Percentiles rank a stretch among this genome's conserved stretches.
Evolutionary conservation across 192 early-diverging fungal genomes (phyloP).

Genomic region (Entophlyctis helioformis): DNA sequence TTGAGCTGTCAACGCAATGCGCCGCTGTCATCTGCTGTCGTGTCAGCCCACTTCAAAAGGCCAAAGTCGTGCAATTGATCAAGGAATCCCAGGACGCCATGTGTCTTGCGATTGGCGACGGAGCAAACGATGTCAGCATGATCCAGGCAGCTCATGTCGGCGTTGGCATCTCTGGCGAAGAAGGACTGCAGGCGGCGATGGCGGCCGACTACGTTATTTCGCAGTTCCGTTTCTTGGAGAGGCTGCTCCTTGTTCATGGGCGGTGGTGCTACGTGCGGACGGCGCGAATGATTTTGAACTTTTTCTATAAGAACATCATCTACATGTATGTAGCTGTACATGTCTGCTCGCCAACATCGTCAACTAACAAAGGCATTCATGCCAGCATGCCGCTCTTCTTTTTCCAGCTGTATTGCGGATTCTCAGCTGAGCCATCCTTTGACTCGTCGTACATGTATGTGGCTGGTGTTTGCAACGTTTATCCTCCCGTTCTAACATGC

Average conservation of each 20-base stretch:
- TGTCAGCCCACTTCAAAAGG: conserved; percentile 93
- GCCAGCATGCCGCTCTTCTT: conserved; percentile 70
- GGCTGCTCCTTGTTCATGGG: conserved; percentile 83
- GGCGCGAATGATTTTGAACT: conserved; percentile 77
- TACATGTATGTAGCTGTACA: conserved; percentile 32
- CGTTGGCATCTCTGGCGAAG: conserved; percentile 86
- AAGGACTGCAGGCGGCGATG: conserved; percentile 90
- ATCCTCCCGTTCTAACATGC: neutral
- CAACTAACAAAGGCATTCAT: neutral
- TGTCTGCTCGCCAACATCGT: no score
- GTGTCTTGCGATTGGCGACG: conserved; percentile 90
- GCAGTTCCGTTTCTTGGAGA: conserved; percentile 76
- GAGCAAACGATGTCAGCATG: conserved; percentile 97
- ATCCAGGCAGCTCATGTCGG: conserved; percentile 96
- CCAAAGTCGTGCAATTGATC: conserved; percentile 82
- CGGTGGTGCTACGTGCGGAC: conserved; percentile 83
- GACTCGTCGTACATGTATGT: conserved; percentile 71
- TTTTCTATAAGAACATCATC: conserved; percentile 93
- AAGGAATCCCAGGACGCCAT: conserved; percentile 63
- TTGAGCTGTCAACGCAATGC: conserved; percentile 69
- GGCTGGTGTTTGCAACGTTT: no score
- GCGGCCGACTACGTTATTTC: conserved; percentile 86
- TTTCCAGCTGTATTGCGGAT: conserved; percentile 83
- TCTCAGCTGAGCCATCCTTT: conserved; percentile 65
- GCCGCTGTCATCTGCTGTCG: conserved; percentile 88